These are phyloP conservation scores for Auriscalpium orientale DNA, from an alignment of 768 basidiomycete genomes.

Conservation along the genomic window DNA sequence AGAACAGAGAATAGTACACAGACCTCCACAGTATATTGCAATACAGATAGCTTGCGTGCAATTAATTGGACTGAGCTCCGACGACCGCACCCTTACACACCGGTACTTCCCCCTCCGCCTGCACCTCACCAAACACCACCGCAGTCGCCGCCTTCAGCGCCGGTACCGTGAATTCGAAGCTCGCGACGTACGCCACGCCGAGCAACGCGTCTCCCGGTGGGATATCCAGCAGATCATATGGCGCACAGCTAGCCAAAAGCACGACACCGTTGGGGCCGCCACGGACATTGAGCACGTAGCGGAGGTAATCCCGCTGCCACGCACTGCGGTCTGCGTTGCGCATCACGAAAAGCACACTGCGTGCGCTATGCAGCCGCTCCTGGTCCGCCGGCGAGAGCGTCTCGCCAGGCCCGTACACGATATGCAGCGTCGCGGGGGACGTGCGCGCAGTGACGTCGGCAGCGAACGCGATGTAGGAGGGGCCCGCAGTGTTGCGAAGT, in stretches of 20 bases:
- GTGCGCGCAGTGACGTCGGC: constrained; percentile 27
- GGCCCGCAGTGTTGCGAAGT: constrained; percentile 49
- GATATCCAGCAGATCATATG: constrained; percentile 46
- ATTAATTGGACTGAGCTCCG: neutral
- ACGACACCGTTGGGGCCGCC: constrained; percentile 29
- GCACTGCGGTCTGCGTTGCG: constrained; percentile 49
- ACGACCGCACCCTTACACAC: constrained; percentile 16
- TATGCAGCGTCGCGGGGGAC: constrained; percentile 28
- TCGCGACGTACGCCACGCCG: constrained; percentile 34
- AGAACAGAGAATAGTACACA: no score
- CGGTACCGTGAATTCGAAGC: constrained; percentile 51
- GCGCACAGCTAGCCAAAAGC: constrained; percentile 55
- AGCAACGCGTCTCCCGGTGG: constrained; percentile 18
- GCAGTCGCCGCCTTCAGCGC: constrained; percentile 40
- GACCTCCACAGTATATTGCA: no score
- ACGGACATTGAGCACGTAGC: constrained; percentile 15
- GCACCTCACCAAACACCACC: constrained; percentile 35
- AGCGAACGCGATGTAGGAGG: constrained; percentile 46
- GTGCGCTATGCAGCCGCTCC: constrained; percentile 12
- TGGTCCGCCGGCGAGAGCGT: constrained; percentile 1
- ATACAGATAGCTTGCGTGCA: no score
- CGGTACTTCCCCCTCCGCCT: constrained; percentile 21
- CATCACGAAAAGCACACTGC: constrained; percentile 43
- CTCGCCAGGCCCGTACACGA: constrained; percentile 33
- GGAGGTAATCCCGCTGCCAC: constrained; percentile 48